phyloP scores from a whole-genome alignment of 2,329 filamentous ascomycete species.

The Penicillium hesseltinei region DNA sequence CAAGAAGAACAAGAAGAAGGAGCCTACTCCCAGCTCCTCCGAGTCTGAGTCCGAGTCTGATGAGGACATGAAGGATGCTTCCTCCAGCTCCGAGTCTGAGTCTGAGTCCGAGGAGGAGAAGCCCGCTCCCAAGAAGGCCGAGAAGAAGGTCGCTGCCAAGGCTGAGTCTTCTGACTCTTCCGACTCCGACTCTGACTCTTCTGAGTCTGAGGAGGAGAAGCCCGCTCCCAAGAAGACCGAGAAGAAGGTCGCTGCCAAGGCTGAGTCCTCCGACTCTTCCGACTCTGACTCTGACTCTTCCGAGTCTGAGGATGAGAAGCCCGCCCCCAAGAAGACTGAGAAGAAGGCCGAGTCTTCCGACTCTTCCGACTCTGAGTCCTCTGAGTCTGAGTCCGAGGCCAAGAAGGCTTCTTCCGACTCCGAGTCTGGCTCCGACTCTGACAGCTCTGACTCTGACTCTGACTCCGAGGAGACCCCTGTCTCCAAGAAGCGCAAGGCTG shows the following conservation, averaged over 20 bases:
- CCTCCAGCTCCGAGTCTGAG: conserved; percentile 24
- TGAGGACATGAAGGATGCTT: conserved; percentile 37
- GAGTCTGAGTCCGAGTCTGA: conserved; percentile 36
- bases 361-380: conserved; percentile 37
- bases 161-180: conserved; percentile 30
- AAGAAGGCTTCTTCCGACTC: conserved; percentile 30
- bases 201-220: conserved; percentile 37
- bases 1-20: conserved; percentile 46
- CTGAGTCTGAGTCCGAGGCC: conserved; percentile 30
- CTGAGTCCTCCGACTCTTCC: conserved; percentile 27
- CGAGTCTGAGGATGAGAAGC: conserved; percentile 39
- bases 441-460: conserved; percentile 33
- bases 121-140: conserved; percentile 25
- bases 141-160: conserved; percentile 30
- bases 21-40: conserved; percentile 33
- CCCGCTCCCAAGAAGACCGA: conserved; percentile 25
- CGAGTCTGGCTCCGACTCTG: conserved; percentile 26
- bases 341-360: conserved; percentile 32
- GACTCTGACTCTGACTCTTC: conserved; percentile 33
- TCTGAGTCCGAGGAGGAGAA: conserved; percentile 31
- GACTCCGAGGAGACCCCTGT: conserved; percentile 33
- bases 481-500: conserved; percentile 51
- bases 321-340: conserved; percentile 33
- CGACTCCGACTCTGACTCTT: conserved; percentile 27
- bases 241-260: conserved; percentile 32